phyloP scores from a whole-genome alignment of 805 yeast genomes.

The Pichia thaimueangensis region DNA sequence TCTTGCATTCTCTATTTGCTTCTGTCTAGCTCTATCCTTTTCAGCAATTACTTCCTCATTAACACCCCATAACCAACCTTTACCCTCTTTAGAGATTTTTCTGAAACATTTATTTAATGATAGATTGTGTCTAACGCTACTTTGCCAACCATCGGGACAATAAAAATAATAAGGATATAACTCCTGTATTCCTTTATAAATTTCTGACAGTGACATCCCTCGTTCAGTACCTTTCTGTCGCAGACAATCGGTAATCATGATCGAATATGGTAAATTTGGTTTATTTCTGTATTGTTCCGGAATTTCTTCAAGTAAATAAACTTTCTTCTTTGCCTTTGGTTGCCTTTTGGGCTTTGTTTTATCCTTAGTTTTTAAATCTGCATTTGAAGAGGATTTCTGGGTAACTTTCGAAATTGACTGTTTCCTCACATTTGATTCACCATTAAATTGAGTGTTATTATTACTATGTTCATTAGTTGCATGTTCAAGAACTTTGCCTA shows the following conservation, averaged over 20 bases:
- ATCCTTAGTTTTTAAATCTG: not conserved
- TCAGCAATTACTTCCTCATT: slow-evolving; percentile 82
- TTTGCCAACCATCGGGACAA: slow-evolving; percentile 98
- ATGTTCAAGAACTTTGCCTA: slow-evolving; percentile 19
- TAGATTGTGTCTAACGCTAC: slow-evolving; percentile 83
- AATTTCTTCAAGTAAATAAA: slow-evolving; percentile 74
- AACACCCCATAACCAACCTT: slow-evolving; percentile 91
- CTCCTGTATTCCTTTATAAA: slow-evolving; percentile 80
- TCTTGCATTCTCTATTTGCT: slow-evolving; percentile 54
- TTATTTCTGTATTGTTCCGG: slow-evolving; percentile 83
- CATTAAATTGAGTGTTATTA: not conserved
- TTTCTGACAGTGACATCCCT: slow-evolving; percentile 80
- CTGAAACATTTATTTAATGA: slow-evolving; percentile 80
- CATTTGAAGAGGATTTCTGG: not conserved
- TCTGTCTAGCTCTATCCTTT: slow-evolving; percentile 62
- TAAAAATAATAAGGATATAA: slow-evolving; percentile 86
- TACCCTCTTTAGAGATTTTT: slow-evolving; percentile 78
- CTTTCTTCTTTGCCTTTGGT: slow-evolving; percentile 51
- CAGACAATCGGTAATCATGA: slow-evolving; percentile 73
- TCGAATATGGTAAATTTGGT: slow-evolving; percentile 77
- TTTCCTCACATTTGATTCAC: slow-evolving; percentile 3
- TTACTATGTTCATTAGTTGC: slow-evolving; percentile 12
- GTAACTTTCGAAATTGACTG: not conserved
- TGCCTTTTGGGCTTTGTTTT: slow-evolving; percentile 35
- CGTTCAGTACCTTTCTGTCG: slow-evolving; percentile 57